These are phyloP conservation scores for Xylaria venustula DNA, from an alignment of 495 filamentous ascomycete species.

Conservation along the genomic window DNA sequence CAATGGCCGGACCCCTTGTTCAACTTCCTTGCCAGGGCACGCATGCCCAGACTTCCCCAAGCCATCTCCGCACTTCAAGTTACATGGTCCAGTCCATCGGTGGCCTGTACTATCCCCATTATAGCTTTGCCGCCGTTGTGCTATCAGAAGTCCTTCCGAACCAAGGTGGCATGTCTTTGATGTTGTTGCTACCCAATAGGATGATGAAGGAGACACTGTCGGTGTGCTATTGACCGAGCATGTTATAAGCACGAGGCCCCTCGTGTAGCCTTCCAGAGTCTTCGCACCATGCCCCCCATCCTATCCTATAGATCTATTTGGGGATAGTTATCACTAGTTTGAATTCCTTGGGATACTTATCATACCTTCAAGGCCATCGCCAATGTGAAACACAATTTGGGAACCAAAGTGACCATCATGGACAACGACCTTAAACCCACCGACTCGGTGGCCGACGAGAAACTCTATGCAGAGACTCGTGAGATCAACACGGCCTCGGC, in stretches of 20 bases:
- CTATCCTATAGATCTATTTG: not conserved
- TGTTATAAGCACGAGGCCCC: conserved; percentile 3
- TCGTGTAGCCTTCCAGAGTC: not conserved
- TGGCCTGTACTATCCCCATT: not conserved
- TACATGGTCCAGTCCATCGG: not conserved
- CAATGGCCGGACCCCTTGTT: not conserved
- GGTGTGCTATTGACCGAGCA: not conserved
- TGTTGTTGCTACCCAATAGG: not conserved
- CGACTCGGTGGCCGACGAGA: conserved; percentile 8
- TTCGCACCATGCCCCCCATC: not conserved
- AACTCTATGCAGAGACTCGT: not conserved
- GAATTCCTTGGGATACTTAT: not conserved
- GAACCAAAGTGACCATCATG: conserved; percentile 39
- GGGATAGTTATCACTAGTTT: not conserved
- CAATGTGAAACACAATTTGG: no score
- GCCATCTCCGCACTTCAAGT: not conserved
- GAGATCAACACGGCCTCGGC: conserved; percentile 32
- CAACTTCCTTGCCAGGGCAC: not conserved
- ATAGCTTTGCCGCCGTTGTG: not conserved
- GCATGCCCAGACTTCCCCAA: conserved; percentile 6
- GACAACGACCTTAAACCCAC: not conserved
- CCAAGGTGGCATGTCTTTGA: not conserved
- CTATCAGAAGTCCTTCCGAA: not conserved
- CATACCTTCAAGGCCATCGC: not conserved
- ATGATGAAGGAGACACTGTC: not conserved